Evolutionary conservation across 1,139 yeast species (phyloP).

Genomic region (Ogataea hybrid): DNA sequence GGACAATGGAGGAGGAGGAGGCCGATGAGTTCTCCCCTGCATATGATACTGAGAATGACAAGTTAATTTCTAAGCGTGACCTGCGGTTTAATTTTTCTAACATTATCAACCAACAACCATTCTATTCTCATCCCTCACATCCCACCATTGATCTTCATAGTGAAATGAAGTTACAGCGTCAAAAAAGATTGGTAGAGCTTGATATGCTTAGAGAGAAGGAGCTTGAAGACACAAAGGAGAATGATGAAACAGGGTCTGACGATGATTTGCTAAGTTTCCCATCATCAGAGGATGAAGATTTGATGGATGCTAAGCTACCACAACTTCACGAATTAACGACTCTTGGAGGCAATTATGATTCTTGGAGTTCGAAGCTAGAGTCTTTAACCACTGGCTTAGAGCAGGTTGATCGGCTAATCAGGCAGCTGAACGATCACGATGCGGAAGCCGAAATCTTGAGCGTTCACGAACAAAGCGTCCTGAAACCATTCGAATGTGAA

Average conservation of each 20-base stretch:
- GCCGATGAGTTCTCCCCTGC: too few relatives aligned
- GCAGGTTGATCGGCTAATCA: constrained; percentile 29
- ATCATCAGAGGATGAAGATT: constrained; percentile 25
- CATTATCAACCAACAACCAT: constrained; percentile 20
- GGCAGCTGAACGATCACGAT: constrained; percentile 19
- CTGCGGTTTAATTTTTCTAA: constrained; percentile 21
- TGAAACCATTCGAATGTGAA: constrained; percentile 3
- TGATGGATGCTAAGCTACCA: constrained; percentile 12
- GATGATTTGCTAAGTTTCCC: constrained; percentile 19
- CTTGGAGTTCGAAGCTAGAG: constrained; percentile 11
- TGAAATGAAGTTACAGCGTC: constrained; percentile 30
- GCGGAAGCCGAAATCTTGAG: constrained; percentile 19
- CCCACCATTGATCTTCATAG: constrained; percentile 21
- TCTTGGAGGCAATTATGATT: constrained; percentile 4
- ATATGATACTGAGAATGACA: constrained; percentile 2
- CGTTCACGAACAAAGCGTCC: constrained; percentile 12
- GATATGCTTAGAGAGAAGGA: constrained; percentile 22
- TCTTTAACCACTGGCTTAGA: constrained; percentile 28
- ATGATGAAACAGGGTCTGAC: constrained; percentile 5
- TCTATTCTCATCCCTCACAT: constrained; percentile 24
- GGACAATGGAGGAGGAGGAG: background rate
- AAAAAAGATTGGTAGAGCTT: constrained; percentile 26
- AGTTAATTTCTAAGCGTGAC: constrained; percentile 15
- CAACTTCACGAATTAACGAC: constrained; percentile 12
- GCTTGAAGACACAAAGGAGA: constrained; percentile 14